Evolutionary conservation across 23 red algal genomes (phyloP).

Genomic region (Gracilaria caudata): DNA sequence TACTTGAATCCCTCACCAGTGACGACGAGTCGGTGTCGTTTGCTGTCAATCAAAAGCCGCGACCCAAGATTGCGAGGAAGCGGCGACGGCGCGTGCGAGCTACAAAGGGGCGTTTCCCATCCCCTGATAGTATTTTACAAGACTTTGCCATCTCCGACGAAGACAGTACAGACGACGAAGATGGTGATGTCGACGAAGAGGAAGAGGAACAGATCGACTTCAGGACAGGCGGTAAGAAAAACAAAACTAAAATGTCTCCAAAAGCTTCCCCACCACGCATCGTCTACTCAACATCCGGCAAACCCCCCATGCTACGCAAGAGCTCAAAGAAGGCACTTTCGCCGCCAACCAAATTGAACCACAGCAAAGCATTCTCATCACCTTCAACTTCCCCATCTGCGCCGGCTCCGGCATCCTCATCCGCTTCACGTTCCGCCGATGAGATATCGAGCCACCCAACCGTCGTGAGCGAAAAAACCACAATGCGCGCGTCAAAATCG

Average conservation of each 20-base stretch:
- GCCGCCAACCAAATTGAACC: neutral
- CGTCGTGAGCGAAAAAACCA: neutral
- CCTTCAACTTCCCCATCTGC: neutral
- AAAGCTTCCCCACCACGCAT: neutral
- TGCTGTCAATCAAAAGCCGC: constrained; percentile 24
- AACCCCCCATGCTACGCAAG: neutral
- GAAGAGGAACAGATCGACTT: neutral
- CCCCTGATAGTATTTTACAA: constrained; percentile 9
- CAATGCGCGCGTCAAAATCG: neutral
- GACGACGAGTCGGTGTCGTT: constrained; percentile 59
- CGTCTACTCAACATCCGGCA: neutral
- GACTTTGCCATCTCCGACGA: constrained; percentile 33
- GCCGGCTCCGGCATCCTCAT: neutral
- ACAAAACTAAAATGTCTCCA: neutral
- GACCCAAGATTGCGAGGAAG: constrained; percentile 15
- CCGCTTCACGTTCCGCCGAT: constrained; percentile 17
- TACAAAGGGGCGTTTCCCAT: constrained; percentile 12
- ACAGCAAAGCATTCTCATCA: neutral
- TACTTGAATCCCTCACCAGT: constrained; percentile 49
- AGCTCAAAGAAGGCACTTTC: neutral
- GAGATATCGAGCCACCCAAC: neutral
- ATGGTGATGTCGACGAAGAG: neutral
- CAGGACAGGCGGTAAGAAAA: neutral
- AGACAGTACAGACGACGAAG: constrained; percentile 1
- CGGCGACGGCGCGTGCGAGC: constrained; percentile 10